Evolutionary conservation across 2,329 filamentous ascomycete genomes (phyloP).

Genomic region (Microdochium nivale): DNA sequence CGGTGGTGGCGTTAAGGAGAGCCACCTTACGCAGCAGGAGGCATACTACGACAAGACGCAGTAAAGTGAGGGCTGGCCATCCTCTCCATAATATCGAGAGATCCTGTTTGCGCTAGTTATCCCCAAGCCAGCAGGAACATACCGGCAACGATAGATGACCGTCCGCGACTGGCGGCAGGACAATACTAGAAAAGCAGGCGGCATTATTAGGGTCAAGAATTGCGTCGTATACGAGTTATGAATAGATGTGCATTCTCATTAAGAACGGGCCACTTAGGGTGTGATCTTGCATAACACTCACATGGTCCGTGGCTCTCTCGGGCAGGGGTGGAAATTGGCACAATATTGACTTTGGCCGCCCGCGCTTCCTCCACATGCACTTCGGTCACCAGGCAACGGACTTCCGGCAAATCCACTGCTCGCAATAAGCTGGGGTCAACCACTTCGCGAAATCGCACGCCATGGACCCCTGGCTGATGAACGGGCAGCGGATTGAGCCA

Average conservation of each 20-base stretch:
- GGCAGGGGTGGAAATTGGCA: not conserved
- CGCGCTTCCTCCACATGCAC: not conserved
- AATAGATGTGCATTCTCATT: too few relatives aligned
- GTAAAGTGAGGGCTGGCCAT: constrained; percentile 3
- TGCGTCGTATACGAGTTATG: too few relatives aligned
- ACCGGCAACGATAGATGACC: too few relatives aligned
- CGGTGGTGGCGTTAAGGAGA: constrained; percentile 26
- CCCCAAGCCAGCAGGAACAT: too few relatives aligned
- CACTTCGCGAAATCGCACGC: not conserved
- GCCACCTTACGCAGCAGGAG: constrained; percentile 32
- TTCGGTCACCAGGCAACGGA: not conserved
- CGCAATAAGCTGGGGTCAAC: not conserved
- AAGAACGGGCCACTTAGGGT: too few relatives aligned
- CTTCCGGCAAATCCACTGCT: not conserved
- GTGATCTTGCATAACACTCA: too few relatives aligned
- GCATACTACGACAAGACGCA: constrained; percentile 34
- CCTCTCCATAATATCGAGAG: too few relatives aligned
- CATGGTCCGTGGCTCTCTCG: not conserved
- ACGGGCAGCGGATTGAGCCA: too few relatives aligned
- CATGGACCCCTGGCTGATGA: not conserved
- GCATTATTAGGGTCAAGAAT: too few relatives aligned
- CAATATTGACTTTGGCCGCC: not conserved
- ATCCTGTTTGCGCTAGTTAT: too few relatives aligned
- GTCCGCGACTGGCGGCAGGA: too few relatives aligned
- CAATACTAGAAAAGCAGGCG: too few relatives aligned